Evolutionary conservation across 2,329 filamentous ascomycete species (phyloP), one percentile per base, ranked within the genome.

Genomic region (Clonostachys chloroleuca): DNA sequence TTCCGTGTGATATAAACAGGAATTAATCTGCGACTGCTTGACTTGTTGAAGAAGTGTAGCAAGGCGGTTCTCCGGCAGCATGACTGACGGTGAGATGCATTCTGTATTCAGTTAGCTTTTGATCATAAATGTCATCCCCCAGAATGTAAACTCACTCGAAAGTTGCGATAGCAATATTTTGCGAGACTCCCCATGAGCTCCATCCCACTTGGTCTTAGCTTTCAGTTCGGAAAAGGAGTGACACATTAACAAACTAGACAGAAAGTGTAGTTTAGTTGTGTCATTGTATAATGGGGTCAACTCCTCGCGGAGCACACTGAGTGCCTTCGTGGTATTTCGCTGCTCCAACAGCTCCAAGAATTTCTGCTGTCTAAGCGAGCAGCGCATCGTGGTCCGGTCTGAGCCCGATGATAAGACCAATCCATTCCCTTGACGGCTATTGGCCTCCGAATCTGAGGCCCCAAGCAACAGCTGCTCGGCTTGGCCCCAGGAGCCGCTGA

Each of bases 201-300:
- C 91, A 62, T 95, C 89, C 92, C 92, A 97, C 10, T 81, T 78
- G 2, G 92, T 88, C 65, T 88, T 88, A 5, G 67, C 62, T 64
- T 84, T 87, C 37, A 97, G 70, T 55, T 96, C 87, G 37, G 91
- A 85, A 0, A 83, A 77, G 34, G 89, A 82, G 47, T 81, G 80
- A 58, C 90, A 95, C 92, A 97, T 96, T 47, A 99, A 81, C 34
- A 96, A 74, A 60, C 89, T 91, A 47, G 92, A 95, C 30, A 99
- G 75, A 49, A 87, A 84, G 64, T 95, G 90, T 42, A 96, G 73
- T 58, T 87, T 85, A 39, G 77, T 72, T 2, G 84, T 84, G 57
- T 96, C 89, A 56, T 88, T 86, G 56, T 89, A 86, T 40, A 97
- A 70, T 1, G 94, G 92, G 0, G 91, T 94, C 47, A 99, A 71